Evolutionary conservation across 176 grass and related monocot species (phyloP), one percentile per base, ranked within the genome.

Genomic region (Cymbopogon citratus): DNA sequence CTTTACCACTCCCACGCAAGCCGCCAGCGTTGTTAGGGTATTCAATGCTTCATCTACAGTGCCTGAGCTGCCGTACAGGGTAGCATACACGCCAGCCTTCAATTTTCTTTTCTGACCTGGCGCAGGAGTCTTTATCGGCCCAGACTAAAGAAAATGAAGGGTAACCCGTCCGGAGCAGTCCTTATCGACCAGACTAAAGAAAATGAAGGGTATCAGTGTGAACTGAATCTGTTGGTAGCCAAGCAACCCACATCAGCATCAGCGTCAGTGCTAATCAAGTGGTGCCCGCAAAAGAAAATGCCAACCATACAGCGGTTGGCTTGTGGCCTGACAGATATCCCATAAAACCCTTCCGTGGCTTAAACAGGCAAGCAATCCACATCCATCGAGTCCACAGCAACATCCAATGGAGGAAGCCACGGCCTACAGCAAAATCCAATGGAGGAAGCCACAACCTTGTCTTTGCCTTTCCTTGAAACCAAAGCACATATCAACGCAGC

Each of bases 401-500:
- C 25, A 56, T 33, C 24, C 40, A 35, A 9, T 56, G 33, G 24
- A 6, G 19, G 40, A 81, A 44, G 43, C 41, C 12, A 71, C n/a
- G n/a, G n/a, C n/a, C n/a, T n/a, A 49, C 70, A 19, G 16, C 41
- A 73, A 2, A 14, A 56, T 33, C 24, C 40, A 35, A 9, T 56
- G 33, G 24, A 6, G 19, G 40, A 81, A 44, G 43, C 41, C 12
- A 71, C n/a, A 34, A 14, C 26, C 52, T 62, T 62, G 23, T 65
- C 36, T 81, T 45, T 71, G 76, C 51, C 25, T 51, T 76, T 2
- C 25, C 60, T 63, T 29, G 33, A 65, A 75, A 69, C 77, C 51
- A 80, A 63, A 44, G 25, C 36, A 74, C 69, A 67, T 2, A 79
- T 79, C 57, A 60, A 56, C n/a, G 5, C n/a, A n/a, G 36, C 46